phyloP scores from a whole-genome alignment of 345 rosid species.

The Brassica cretica region DNA sequence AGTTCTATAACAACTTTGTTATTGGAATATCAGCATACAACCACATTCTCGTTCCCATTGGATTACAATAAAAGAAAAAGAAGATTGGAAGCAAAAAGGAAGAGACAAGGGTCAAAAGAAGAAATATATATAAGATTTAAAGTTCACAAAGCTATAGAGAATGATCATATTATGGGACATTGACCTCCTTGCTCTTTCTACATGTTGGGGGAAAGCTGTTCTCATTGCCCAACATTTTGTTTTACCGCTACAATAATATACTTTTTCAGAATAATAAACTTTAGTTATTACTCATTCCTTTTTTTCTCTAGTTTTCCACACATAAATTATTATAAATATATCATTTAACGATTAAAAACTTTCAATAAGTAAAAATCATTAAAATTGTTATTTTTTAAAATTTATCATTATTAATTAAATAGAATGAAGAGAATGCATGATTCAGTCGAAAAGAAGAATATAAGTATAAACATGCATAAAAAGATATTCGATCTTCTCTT shows the following conservation, averaged over 20 bases:
- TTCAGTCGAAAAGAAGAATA: conserved; percentile 13
- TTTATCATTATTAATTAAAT: not conserved
- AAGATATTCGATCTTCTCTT: conserved; percentile 13
- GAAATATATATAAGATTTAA: conserved; percentile 31
- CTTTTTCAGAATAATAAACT: not conserved
- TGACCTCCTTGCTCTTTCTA: conserved; percentile 42
- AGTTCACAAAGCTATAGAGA: conserved; percentile 36
- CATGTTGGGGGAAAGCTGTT: conserved; percentile 72
- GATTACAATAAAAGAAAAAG: conserved; percentile 31
- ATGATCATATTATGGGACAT: conserved; percentile 52
- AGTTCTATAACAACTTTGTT: conserved; percentile 5
- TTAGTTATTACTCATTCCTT: not conserved
- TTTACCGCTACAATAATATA: not conserved
- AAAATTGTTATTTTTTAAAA: not conserved
- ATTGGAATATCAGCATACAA: conserved; percentile 13
- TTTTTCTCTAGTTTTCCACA: not conserved
- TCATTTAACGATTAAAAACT: not conserved
- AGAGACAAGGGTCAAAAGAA: conserved; percentile 45
- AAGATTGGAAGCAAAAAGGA: conserved; percentile 25
- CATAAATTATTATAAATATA: not conserved
- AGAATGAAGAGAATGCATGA: conserved; percentile 9
- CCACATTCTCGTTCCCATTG: not conserved
- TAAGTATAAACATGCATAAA: conserved; percentile 23
- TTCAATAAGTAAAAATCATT: not conserved
- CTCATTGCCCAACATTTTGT: conserved; percentile 13